Evolutionary conservation across 176 grass and related monocot genomes (phyloP), one percentile per base, ranked within the genome.

Genomic region (Melocanna baccifera): DNA sequence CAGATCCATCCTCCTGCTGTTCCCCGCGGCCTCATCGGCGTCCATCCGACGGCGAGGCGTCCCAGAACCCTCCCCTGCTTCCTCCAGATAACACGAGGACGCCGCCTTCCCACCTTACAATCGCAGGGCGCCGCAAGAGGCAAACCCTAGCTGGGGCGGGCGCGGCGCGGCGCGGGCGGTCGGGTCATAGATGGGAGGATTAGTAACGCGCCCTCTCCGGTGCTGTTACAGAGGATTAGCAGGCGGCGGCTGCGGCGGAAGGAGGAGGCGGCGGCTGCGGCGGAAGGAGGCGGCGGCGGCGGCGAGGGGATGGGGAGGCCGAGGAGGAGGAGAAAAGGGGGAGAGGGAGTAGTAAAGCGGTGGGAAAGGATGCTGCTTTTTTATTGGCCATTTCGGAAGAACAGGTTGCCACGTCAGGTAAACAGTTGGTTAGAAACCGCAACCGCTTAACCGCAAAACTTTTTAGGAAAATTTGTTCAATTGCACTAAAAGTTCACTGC

Each of bases 1-100:
- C 89, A 99, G 90, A 99, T 99, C 96, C 96, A 99, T 96, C 83
- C 85, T 91, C 78, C 89, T 87, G 50, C 78, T 85, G 67, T 84
- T 94, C 28, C 73, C 72, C 66, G 68, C 77, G 32, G 85, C 88
- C 73, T 90, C 91, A 89, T 93, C 91, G 61, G 88, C 73, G 42
- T 87, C 91, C 91, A 93, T 93, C 18, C 88, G 81, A 78, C 62
- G 76, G 68, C 59, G 34, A 80, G 18, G 34, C 71, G 3, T 58
- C 72, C 36, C 43, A 8, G 26, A 40, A 20, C 25, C 25, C 14
- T 9, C 42, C 34, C 29, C 40, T 45, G 41, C 42, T 69, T 64
- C 64, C 63, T 26, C 74, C 83, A 16, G 16, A 42, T 14, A 59
- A 6, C 63, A 42, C 77, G 20, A 23, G 53, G 46, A 26, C 78